A percentile compares a stretch with the other conserved stretches of the same genome.
These are phyloP conservation scores for Podosphaera aphanis DNA, from an alignment of 2,329 filamentous ascomycete genomes.

Conservation along the genomic window DNA sequence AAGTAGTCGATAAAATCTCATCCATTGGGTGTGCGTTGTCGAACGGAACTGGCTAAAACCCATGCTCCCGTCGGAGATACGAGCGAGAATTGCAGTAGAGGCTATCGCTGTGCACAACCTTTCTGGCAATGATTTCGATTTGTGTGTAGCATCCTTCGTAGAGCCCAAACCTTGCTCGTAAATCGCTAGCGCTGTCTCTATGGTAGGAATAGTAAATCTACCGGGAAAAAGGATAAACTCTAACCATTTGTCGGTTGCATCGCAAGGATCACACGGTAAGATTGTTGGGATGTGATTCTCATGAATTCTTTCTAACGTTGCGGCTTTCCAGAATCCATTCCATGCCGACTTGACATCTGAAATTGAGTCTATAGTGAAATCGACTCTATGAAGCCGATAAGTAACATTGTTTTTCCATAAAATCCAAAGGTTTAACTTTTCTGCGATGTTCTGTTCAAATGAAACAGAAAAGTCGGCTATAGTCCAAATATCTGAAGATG, in stretches of 20 bases:
- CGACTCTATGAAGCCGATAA: slow-evolving; percentile 50
- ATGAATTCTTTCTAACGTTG: slow-evolving; percentile 34
- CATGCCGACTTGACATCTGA: slow-evolving; percentile 23
- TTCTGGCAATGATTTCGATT: slow-evolving; percentile 41
- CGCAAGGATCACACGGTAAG: slow-evolving; percentile 39
- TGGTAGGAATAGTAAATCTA: slow-evolving; percentile 52
- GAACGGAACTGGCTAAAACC: slow-evolving; percentile 54
- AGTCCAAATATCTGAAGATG: slow-evolving; percentile 55
- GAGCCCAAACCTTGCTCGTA: slow-evolving; percentile 42
- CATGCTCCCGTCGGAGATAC: slow-evolving; percentile 36
- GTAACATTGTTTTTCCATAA: slow-evolving; percentile 69
- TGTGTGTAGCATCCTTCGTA: slow-evolving; percentile 20
- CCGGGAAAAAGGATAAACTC: slow-evolving; percentile 63
- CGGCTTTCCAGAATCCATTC: slow-evolving; percentile 45
- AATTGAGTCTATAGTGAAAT: slow-evolving; percentile 33
- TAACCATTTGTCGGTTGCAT: slow-evolving; percentile 68
- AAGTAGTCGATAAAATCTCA: slow-evolving; percentile 66
- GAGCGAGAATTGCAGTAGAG: slow-evolving; percentile 41
- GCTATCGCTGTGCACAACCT: slow-evolving; percentile 51
- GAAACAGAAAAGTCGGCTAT: slow-evolving; percentile 52
- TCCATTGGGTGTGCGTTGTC: slow-evolving; percentile 66
- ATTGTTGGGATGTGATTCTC: slow-evolving; percentile 30
- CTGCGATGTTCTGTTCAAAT: slow-evolving; percentile 25
- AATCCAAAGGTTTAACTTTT: slow-evolving; percentile 42
- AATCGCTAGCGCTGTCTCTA: slow-evolving; percentile 64